phyloP scores from a whole-genome alignment of 345 rosid genomes.

The Sonneratia alba region DNA sequence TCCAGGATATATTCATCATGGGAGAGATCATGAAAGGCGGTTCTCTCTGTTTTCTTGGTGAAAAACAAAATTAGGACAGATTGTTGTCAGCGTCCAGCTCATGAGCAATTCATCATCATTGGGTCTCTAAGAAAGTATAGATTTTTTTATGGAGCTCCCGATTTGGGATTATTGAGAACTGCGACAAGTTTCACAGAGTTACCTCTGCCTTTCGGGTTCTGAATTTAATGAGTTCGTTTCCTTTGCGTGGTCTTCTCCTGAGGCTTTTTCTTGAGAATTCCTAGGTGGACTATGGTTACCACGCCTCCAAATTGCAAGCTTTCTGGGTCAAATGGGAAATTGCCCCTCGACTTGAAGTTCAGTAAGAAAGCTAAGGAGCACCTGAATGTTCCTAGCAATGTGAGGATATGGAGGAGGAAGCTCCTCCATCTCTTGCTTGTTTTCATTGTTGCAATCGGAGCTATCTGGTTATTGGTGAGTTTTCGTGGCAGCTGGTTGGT shows the following conservation, averaged over 20 bases:
- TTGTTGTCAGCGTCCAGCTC: not conserved
- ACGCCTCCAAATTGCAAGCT: slow-evolving; percentile 50
- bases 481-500: slow-evolving; percentile 14
- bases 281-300: slow-evolving; percentile 23
- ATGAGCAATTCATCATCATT: not conserved
- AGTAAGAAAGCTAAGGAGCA: slow-evolving; percentile 41
- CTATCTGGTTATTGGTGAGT: slow-evolving; percentile 29
- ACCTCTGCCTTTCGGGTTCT: slow-evolving; percentile 9
- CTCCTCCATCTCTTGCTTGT: slow-evolving; percentile 33
- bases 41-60: not conserved
- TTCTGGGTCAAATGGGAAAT: slow-evolving; percentile 29
- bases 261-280: slow-evolving; percentile 19
- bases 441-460: slow-evolving; percentile 20
- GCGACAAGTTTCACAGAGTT: not conserved
- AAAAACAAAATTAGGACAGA: not conserved
- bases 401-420: slow-evolving; percentile 33
- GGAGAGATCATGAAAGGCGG: not conserved
- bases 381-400: slow-evolving; percentile 19
- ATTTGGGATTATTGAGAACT: not conserved
- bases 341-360: slow-evolving; percentile 25
- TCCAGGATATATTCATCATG: not conserved
- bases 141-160: slow-evolving; percentile 6
- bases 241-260: slow-evolving; percentile 27
- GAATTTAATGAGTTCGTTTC: slow-evolving; percentile 33
- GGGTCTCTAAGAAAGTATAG: not conserved